Conservation (phyloP, 2,329 filamentous ascomycete genomes). For the Elsinoe batatas region DNA sequence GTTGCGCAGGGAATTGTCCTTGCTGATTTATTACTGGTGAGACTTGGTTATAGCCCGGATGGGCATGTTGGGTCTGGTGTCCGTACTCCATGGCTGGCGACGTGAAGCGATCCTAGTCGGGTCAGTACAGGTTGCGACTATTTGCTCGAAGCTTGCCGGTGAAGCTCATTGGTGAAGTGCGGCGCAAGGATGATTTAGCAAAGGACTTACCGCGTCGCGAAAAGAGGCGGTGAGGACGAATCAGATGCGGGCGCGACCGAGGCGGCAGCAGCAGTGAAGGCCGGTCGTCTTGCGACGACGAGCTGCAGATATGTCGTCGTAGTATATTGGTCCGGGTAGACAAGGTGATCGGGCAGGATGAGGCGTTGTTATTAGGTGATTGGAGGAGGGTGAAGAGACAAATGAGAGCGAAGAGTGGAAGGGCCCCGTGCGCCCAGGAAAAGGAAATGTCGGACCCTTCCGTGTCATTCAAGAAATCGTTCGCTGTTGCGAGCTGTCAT, state of each 20-base stretch:
- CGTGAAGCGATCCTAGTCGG: slow-evolving; percentile 13
- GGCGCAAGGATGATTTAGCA: neutral
- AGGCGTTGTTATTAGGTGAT: neutral
- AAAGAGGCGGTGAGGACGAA: neutral
- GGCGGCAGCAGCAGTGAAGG: neutral
- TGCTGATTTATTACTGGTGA: slow-evolving; percentile 73
- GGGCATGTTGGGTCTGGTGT: slow-evolving; percentile 35
- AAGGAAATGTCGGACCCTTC: too few species aligned
- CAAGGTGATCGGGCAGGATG: too few species aligned
- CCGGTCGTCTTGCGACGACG: neutral
- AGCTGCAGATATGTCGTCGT: neutral
- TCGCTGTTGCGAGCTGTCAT: neutral
- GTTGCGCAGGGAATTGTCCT: slow-evolving; percentile 49
- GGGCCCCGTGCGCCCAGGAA: too few species aligned
- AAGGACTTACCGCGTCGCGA: slow-evolving; percentile 3
- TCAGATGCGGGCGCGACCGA: neutral
- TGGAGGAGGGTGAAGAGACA: neutral
- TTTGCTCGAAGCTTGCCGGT: neutral
- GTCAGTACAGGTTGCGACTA: slow-evolving; percentile 15
- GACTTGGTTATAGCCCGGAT: slow-evolving; percentile 48
- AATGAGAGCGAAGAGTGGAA: neutral
- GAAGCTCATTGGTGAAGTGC: slow-evolving; percentile 1
- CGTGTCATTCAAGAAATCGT: neutral
- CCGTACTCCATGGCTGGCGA: slow-evolving; percentile 38
- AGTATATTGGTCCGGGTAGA: neutral